Evolutionary conservation across 2,329 filamentous ascomycete species (phyloP), one percentile per base, ranked within the genome.

Genomic region (Colletotrichum theobromicola): DNA sequence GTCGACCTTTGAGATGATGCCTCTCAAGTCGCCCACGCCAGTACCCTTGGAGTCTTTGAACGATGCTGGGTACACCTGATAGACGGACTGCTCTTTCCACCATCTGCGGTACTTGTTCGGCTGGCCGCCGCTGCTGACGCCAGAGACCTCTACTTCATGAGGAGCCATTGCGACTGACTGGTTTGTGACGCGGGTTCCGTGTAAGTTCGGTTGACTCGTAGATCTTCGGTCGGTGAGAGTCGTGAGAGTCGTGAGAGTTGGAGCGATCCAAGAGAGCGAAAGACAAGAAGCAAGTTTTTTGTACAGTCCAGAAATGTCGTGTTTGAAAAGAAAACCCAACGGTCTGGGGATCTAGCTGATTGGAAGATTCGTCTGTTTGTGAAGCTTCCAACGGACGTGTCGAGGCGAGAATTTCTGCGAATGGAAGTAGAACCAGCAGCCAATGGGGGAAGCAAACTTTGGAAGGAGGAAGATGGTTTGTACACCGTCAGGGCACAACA

Each of bases 51-150:
- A 88, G 79, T 91, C 90, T 76, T 90, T 87, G 83, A 92, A 92
- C 30, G 88, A 90, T n/a, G 90, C 87, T 4, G 90, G 89, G 79
- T 92, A 92, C 75, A 92, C 88, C 76, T 92, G 90, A 79, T 92
- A 92, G 26, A 92, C 88, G 12, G 88, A 85, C 65, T 86, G 87
- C 79, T 92, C 89, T 77, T 91, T 91, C 90, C 90, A 92, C 90
- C 90, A 92, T 18, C 62, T 70, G 35, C 80, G 80, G 10, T 70
- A 70, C 50, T 76, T 46, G 62, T 34, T 69, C 34, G 70, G 24
- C 62, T 32, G 53, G 34, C 12, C 46, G 58, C 67, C 50, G 37
- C 42, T 42, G 21, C 37, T 57, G 60, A 50, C 64, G 32, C 37
- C 18, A 10, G 46, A 57, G 18, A 24, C 50, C 16, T 37, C 67